Percentiles rank a stretch among this genome's conserved stretches.
These are phyloP conservation scores for Cryptococcus sp. DNA, from an alignment of 1,284 basidiomycete species.

Conservation along the genomic window DNA sequence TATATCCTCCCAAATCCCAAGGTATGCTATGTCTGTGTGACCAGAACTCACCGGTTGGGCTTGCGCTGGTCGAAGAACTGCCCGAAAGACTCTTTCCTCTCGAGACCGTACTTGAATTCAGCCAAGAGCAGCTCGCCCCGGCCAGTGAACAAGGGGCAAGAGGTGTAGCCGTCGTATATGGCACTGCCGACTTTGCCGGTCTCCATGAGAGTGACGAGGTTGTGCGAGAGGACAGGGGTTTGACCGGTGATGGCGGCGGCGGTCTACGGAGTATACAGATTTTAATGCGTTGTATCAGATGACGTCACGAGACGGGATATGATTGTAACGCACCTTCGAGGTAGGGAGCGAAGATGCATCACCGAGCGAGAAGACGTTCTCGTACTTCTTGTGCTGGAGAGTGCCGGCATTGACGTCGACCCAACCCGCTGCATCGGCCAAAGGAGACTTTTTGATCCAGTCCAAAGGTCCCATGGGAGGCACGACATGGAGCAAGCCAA, in stretches of 20 bases:
- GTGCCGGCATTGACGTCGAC: conserved; percentile 81
- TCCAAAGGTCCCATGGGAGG: conserved; percentile 90
- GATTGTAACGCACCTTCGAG: conserved; percentile 63
- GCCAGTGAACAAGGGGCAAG: conserved; percentile 52
- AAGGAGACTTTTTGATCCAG: conserved; percentile 73
- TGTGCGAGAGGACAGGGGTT: conserved; percentile 89
- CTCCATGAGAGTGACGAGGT: conserved; percentile 73
- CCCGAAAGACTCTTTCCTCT: conserved; percentile 83
- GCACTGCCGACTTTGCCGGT: conserved; percentile 69
- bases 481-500: conserved; percentile 81
- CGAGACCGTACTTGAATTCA: conserved; percentile 78
- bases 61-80: conserved; percentile 67
- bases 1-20: background rate
- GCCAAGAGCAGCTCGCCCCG: conserved; percentile 73
- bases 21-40: background rate
- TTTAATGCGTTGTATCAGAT: background rate
- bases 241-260: conserved; percentile 90
- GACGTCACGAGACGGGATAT: background rate
- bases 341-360: conserved; percentile 90
- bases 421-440: conserved; percentile 82
- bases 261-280: conserved; percentile 56
- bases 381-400: conserved; percentile 75
- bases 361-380: conserved; percentile 86
- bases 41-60: conserved; percentile 54
- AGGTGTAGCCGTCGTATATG: conserved; percentile 74